Conservation (phyloP, 2,329 filamentous ascomycete genomes). For the Leptographium lundbergii region DNA sequence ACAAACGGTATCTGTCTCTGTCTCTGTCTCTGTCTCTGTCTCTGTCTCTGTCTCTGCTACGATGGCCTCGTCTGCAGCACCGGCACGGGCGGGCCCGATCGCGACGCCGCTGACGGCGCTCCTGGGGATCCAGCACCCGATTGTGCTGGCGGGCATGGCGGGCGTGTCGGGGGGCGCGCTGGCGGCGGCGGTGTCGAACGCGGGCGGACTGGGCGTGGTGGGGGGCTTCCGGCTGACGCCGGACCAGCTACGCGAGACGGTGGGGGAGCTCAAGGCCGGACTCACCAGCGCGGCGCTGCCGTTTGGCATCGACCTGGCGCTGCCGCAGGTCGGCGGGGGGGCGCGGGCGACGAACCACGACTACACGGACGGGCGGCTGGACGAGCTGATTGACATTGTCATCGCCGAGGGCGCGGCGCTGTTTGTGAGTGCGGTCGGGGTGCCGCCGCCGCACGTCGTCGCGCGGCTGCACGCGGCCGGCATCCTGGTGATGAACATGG, state of each 20-base stretch:
- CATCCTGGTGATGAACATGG: slow-evolving; percentile 94
- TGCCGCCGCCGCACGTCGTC: slow-evolving; percentile 64
- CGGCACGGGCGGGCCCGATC: slow-evolving; percentile 30
- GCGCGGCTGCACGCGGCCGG: slow-evolving; percentile 65
- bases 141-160: slow-evolving; percentile 91
- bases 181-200: slow-evolving; percentile 78
- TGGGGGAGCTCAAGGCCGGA: slow-evolving; percentile 72
- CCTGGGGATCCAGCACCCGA: slow-evolving; percentile 73
- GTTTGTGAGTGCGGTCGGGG: slow-evolving; percentile 80
- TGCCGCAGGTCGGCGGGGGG: slow-evolving; percentile 74
- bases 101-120: slow-evolving; percentile 67
- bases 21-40: too few relatives aligned
- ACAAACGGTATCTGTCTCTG: too few relatives aligned
- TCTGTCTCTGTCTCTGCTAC: too few relatives aligned
- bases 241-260: slow-evolving; percentile 61
- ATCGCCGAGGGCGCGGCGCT: slow-evolving; percentile 73
- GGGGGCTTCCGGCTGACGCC: slow-evolving; percentile 63
- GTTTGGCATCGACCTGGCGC: slow-evolving; percentile 83
- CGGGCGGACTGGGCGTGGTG: slow-evolving; percentile 70
- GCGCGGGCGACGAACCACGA: slow-evolving; percentile 91
- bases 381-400: slow-evolving; percentile 76
- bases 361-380: slow-evolving; percentile 80
- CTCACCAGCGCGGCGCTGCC: slow-evolving; percentile 56
- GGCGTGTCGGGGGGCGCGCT: slow-evolving; percentile 66
- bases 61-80: slow-evolving; percentile 3